Conservation (phyloP, 176 grass and related monocot species). For the Oryza glumipatula region DNA sequence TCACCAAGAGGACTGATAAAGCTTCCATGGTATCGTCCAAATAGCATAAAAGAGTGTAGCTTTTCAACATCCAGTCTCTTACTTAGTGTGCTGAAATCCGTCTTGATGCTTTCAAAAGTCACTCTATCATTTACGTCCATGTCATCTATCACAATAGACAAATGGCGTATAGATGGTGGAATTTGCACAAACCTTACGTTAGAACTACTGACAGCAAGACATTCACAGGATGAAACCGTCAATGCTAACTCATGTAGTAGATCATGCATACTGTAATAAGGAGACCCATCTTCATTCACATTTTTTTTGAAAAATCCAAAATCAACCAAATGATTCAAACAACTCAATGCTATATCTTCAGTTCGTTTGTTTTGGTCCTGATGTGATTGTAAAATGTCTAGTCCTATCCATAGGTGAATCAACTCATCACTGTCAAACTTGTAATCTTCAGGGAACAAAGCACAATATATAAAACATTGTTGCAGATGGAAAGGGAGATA, state of each 20-base stretch:
- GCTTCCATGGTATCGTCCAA: conserved; percentile 15
- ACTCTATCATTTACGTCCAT: neutral
- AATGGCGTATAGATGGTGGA: conserved; percentile 12
- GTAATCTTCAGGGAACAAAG: conserved; percentile 35
- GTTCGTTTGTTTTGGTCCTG: neutral
- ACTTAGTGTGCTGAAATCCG: neutral
- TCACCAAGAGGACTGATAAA: neutral
- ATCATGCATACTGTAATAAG: conserved; percentile 31
- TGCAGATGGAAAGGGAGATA: conserved; percentile 32
- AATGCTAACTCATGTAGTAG: conserved; percentile 27
- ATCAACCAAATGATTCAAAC: conserved; percentile 11
- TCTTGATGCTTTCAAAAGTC: neutral
- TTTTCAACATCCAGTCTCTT: conserved; percentile 16
- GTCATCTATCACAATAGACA: conserved; percentile 26
- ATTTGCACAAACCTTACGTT: neutral
- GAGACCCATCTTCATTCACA: accelerated
- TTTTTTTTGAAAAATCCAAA: neutral
- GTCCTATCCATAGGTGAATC: conserved; percentile 36
- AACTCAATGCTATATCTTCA: neutral
- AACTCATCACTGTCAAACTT: neutral
- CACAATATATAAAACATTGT: conserved; percentile 31
- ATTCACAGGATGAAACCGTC: conserved; percentile 34
- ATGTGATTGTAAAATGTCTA: conserved; percentile 13
- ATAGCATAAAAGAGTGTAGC: conserved; percentile 20
- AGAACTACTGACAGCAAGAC: conserved; percentile 4